Conservation (phyloP, 805 yeast species). For the Monosporozyma unispora region DNA sequence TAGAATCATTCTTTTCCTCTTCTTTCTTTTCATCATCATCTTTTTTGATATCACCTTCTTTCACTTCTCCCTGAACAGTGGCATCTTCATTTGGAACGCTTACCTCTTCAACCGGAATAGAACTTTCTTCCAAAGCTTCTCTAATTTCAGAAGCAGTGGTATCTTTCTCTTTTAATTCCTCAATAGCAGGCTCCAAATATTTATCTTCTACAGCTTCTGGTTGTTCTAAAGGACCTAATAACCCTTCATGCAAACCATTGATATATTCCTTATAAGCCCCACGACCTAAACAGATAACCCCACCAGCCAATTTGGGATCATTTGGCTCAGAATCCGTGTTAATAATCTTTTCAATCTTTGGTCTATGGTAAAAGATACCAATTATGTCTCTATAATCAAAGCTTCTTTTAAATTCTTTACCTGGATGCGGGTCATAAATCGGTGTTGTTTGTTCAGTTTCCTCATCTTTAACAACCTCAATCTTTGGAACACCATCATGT, state of each 20-base stretch:
- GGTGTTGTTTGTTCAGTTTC: slow-evolving; percentile 2
- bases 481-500: slow-evolving; percentile 8
- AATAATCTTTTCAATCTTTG: slow-evolving; percentile 20
- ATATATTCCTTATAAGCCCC: slow-evolving; percentile 93
- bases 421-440: slow-evolving; percentile 13
- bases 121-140: slow-evolving; percentile 5
- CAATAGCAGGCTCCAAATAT: background rate
- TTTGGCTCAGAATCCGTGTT: slow-evolving; percentile 40
- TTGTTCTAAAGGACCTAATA: slow-evolving; percentile 76
- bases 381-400: slow-evolving; percentile 41
- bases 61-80: slow-evolving; percentile 7
- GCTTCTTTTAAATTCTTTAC: slow-evolving; percentile 16
- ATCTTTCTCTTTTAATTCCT: slow-evolving; percentile 9
- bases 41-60: no score
- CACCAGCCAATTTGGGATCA: slow-evolving; percentile 54
- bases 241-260: slow-evolving; percentile 87
- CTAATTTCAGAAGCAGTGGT: background rate
- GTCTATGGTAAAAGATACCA: slow-evolving; percentile 45
- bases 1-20: slow-evolving; percentile 7
- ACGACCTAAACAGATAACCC: slow-evolving; percentile 85
- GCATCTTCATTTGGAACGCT: background rate
- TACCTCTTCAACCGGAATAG: background rate
- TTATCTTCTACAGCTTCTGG: slow-evolving; percentile 23
- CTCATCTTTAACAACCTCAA: no score
- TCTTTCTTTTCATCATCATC: slow-evolving; percentile 8